Evolutionary conservation across 2,329 filamentous ascomycete genomes (phyloP).

Genomic region (Penicillium frequentans): DNA sequence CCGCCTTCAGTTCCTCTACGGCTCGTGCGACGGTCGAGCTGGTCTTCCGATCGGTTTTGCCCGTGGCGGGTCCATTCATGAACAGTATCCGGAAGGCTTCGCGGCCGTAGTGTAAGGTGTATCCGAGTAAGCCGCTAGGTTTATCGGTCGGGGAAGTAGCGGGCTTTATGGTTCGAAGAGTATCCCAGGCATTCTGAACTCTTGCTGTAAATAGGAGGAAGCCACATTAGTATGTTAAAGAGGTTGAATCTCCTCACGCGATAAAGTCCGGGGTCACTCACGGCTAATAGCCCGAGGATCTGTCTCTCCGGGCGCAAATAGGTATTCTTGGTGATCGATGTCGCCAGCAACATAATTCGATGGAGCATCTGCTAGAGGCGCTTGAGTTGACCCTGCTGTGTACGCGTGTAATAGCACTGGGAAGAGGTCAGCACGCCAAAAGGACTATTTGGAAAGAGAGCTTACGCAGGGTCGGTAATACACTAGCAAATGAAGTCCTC

Average conservation of each 20-base stretch:
- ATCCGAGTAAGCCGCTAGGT: conserved; percentile 59
- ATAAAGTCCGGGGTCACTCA: conserved; percentile 18
- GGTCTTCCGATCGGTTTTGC: conserved; percentile 40
- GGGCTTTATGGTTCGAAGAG: conserved; percentile 30
- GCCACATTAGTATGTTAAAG: conserved; percentile 7
- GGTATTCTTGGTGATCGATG: conserved; percentile 15
- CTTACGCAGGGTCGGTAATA: conserved; percentile 39
- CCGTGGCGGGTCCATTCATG: conserved; percentile 59
- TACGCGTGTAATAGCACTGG: conserved; percentile 35
- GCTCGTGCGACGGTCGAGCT: conserved; percentile 54
- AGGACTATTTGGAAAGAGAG: conserved; percentile 8
- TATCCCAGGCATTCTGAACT: conserved; percentile 32
- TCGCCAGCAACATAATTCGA: conserved; percentile 19
- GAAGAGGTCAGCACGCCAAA: conserved; percentile 21
- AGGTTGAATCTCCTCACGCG: conserved; percentile 3
- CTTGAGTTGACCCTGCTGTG: conserved; percentile 27
- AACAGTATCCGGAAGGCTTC: conserved; percentile 64
- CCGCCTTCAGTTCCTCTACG: conserved; percentile 59
- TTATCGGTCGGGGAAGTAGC: conserved; percentile 37
- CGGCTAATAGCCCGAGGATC: conserved; percentile 28
- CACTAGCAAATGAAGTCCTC: conserved; percentile 34
- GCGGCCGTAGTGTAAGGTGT: conserved; percentile 61
- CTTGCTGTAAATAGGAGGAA: conserved; percentile 23
- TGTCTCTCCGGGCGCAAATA: conserved; percentile 22
- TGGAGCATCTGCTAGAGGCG: conserved; percentile 17